Evolutionary conservation across 176 grass and related monocot genomes (phyloP).

Genomic region (Raddia guianensis): DNA sequence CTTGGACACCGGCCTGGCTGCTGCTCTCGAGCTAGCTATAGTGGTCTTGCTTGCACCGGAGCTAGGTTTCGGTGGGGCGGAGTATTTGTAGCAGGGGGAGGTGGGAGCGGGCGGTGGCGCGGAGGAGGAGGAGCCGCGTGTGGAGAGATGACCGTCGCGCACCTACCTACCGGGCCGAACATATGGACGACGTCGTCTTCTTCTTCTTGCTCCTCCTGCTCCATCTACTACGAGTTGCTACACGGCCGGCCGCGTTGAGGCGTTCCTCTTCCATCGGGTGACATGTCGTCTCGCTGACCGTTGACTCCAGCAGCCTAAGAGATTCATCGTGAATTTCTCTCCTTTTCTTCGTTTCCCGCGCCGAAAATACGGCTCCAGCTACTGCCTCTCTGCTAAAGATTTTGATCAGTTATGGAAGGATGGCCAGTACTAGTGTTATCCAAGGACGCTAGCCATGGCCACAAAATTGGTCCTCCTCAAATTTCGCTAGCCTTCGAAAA

Average conservation of each 20-base stretch:
- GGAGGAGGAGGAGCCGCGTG: background rate
- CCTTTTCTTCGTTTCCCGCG: no score
- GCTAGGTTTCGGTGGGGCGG: background rate
- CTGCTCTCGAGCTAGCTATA: background rate
- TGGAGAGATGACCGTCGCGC: background rate
- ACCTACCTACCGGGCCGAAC: slow-evolving; percentile 44
- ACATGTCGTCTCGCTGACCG: slow-evolving; percentile 48
- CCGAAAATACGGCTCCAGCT: background rate
- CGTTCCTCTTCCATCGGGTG: background rate
- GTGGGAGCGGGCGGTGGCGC: no score
- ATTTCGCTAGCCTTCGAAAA: background rate
- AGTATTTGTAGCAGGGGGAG: slow-evolving; percentile 27
- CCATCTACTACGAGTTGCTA: no score
- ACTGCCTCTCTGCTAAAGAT: background rate
- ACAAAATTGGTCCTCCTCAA: background rate
- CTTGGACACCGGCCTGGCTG: no score
- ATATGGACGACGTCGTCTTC: slow-evolving; percentile 29
- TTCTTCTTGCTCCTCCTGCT: background rate
- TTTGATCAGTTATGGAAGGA: no score
- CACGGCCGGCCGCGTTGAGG: slow-evolving; percentile 32
- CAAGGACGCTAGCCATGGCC: background rate
- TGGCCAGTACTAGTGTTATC: background rate
- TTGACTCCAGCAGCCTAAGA: slow-evolving; percentile 22
- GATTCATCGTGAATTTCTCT: background rate
- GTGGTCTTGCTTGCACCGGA: background rate